phyloP scores from a whole-genome alignment of 129 eudicot species.

The Centaurea solstitialis region DNA sequence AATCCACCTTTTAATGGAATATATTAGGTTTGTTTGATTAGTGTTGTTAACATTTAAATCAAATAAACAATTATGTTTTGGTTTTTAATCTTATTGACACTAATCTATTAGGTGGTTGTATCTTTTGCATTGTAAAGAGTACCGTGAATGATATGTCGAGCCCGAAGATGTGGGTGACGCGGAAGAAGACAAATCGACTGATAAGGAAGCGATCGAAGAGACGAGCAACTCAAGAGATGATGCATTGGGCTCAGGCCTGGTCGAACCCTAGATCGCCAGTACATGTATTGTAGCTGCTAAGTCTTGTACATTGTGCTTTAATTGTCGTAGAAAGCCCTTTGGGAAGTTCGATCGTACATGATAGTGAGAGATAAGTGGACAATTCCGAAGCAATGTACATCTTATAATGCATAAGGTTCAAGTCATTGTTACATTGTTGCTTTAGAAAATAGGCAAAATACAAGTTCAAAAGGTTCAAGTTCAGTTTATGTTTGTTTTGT shows the following conservation, averaged over 20 bases:
- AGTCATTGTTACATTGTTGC: not conserved
- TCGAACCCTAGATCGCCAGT: conserved; percentile 47
- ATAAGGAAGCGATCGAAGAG: conserved; percentile 59
- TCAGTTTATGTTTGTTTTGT: not conserved
- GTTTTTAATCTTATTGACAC: not conserved
- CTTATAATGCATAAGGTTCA: not conserved
- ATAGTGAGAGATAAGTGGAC: not conserved
- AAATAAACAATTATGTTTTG: not conserved
- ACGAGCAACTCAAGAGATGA: conserved; percentile 63
- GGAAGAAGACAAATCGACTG: conserved; percentile 56
- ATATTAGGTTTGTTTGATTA: not conserved
- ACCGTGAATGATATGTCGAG: conserved; percentile 64
- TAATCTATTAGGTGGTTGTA: not conserved
- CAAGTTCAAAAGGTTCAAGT: not conserved
- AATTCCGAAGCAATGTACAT: not conserved
- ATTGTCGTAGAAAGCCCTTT: not conserved
- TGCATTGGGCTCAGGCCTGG: conserved; percentile 46
- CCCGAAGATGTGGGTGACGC: conserved; percentile 58
- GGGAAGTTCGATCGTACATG: not conserved
- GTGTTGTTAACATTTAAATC: not conserved
- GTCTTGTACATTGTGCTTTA: conserved; percentile 33
- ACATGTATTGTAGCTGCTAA: not conserved
- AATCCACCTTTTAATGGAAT: not conserved
- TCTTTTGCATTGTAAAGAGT: conserved; percentile 41
- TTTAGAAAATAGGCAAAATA: not conserved